These are phyloP conservation scores for Aaosphaeria arxii DNA, from an alignment of 2,329 filamentous ascomycete genomes.

Conservation along the genomic window DNA sequence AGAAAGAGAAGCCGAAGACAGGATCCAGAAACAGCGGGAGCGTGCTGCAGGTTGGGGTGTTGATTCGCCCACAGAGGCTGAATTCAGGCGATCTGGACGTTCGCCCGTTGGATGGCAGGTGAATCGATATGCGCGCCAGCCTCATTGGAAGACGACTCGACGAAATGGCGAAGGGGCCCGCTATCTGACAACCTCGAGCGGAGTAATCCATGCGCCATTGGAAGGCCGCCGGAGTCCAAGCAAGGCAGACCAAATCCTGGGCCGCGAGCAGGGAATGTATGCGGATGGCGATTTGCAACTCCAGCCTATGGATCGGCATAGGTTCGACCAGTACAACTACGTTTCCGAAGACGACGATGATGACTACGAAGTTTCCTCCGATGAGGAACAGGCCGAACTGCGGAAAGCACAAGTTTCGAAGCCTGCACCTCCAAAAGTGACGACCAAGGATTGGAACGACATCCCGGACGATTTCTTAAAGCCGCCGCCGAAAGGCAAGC, in stretches of 20 bases:
- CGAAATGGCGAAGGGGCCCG: slow-evolving; percentile 24
- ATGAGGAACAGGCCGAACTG: slow-evolving; percentile 25
- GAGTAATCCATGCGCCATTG: slow-evolving; percentile 26
- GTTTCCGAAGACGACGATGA: slow-evolving; percentile 40
- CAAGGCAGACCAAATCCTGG: slow-evolving; percentile 43
- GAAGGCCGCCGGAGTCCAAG: slow-evolving; percentile 36
- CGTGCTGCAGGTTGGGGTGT: slow-evolving; percentile 65
- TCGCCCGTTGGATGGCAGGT: slow-evolving; percentile 28
- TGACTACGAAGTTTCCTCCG: slow-evolving; percentile 29
- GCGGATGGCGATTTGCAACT: slow-evolving; percentile 39
- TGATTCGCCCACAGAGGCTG: slow-evolving; percentile 36
- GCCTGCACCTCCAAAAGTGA: slow-evolving; percentile 6
- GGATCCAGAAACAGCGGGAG: slow-evolving; percentile 61
- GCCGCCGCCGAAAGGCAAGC: slow-evolving; percentile 24
- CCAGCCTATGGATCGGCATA: slow-evolving; percentile 39
- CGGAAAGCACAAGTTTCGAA: slow-evolving; percentile 9
- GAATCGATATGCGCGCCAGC: slow-evolving; percentile 22
- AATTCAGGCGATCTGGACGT: slow-evolving; percentile 28
- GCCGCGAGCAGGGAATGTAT: slow-evolving; percentile 35
- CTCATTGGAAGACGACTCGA: slow-evolving; percentile 27
- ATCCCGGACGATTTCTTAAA: slow-evolving; percentile 45
- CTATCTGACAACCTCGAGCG: slow-evolving; percentile 34
- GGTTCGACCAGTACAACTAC: slow-evolving; percentile 35
- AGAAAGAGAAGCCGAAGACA: slow-evolving; percentile 35
- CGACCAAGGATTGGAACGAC: slow-evolving; percentile 47